These are phyloP conservation scores for Linum tenue DNA, from an alignment of 345 rosid species.

Conservation along the genomic window DNA sequence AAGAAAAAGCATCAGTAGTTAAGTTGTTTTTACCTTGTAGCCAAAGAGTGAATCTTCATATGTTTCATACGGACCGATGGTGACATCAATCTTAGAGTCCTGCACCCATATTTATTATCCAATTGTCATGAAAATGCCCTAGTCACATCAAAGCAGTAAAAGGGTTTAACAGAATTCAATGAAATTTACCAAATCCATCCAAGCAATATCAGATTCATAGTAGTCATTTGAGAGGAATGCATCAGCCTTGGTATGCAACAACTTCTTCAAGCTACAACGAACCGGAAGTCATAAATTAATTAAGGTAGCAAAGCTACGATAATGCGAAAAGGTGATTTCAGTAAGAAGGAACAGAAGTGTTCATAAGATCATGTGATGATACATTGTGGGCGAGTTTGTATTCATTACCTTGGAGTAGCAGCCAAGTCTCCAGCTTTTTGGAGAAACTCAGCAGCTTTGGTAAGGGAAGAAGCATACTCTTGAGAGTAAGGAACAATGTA, in stretches of 20 bases:
- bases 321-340: neutral
- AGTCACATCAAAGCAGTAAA: no score
- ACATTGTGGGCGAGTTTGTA: neutral
- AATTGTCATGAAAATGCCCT: no score
- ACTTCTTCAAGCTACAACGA: conserved; percentile 66
- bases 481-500: conserved; percentile 55
- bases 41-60: conserved; percentile 83
- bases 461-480: conserved; percentile 53
- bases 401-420: conserved; percentile 52
- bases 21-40: conserved; percentile 56
- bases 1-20: neutral
- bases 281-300: conserved; percentile 15
- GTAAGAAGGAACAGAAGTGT: conserved; percentile 1
- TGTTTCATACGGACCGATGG: conserved; percentile 97
- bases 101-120: conserved; percentile 19
- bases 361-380: conserved; percentile 8
- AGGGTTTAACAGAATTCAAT: neutral
- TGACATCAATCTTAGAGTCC: conserved; percentile 86
- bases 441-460: conserved; percentile 58
- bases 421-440: conserved; percentile 75
- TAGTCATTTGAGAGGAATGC: conserved; percentile 90
- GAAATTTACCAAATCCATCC: conserved; percentile 32
- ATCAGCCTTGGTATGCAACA: conserved; percentile 75
- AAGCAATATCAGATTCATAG: conserved; percentile 82
- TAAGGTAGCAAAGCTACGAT: no score